Percentiles rank a stretch among this genome's conserved stretches.
Evolutionary conservation across 2,329 filamentous ascomycete genomes (phyloP).

Genomic region (Aspergillus phoenicis): DNA sequence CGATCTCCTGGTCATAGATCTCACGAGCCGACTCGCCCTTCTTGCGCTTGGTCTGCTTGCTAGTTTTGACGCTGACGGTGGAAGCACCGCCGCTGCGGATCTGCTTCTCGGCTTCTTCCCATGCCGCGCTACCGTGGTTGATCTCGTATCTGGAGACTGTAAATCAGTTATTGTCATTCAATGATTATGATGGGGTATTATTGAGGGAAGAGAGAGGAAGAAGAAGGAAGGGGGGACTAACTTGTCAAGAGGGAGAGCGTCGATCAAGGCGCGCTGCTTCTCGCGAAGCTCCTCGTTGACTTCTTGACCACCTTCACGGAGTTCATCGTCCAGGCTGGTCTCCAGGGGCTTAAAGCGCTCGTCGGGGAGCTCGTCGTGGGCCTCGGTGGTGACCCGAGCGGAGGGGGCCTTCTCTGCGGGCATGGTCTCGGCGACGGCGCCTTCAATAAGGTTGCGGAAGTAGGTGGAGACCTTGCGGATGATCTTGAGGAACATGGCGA

Average conservation of each 20-base stretch:
- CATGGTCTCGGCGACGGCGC: constrained; percentile 69
- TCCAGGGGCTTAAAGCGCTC: constrained; percentile 71
- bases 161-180: constrained; percentile 45
- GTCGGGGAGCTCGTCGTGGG: constrained; percentile 69
- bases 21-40: constrained; percentile 59
- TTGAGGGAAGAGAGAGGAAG: constrained; percentile 4
- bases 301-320: constrained; percentile 80
- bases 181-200: not conserved
- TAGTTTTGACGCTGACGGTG: constrained; percentile 77
- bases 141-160: constrained; percentile 46
- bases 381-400: constrained; percentile 53
- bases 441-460: constrained; percentile 74
- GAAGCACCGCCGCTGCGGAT: constrained; percentile 59
- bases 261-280: constrained; percentile 85
- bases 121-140: constrained; percentile 52
- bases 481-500: constrained; percentile 98
- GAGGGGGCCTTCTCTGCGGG: constrained; percentile 55
- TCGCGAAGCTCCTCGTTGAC: constrained; percentile 70
- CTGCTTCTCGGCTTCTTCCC: constrained; percentile 72
- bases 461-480: constrained; percentile 81
- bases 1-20: constrained; percentile 48
- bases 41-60: constrained; percentile 72
- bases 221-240: constrained; percentile 51
- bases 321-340: constrained; percentile 73
- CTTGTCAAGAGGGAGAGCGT: constrained; percentile 85